Percentiles rank a stretch among this genome's conserved stretches.
These are phyloP conservation scores for Saturnispora serradocipensis DNA, from an alignment of 805 yeast genomes.

Conservation along the genomic window DNA sequence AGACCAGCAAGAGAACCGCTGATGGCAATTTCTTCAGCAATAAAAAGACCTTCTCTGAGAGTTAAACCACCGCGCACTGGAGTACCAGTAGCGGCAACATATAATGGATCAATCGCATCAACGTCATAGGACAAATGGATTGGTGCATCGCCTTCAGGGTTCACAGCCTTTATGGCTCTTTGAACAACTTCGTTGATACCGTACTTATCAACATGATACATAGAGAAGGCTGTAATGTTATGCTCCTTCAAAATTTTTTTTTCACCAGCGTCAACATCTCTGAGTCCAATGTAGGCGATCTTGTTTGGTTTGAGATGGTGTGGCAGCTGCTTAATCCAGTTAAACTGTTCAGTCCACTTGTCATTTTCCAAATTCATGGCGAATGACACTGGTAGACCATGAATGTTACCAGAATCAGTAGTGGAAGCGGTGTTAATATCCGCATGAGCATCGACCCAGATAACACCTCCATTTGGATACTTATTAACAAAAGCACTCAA, in stretches of 20 bases:
- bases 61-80: slow-evolving; percentile 96
- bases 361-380: slow-evolving; percentile 70
- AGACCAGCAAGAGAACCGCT: slow-evolving; percentile 81
- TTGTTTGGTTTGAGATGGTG: slow-evolving; percentile 58
- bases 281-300: slow-evolving; percentile 85
- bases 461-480: slow-evolving; percentile 78
- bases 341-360: slow-evolving; percentile 60
- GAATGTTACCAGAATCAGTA: slow-evolving; percentile 83
- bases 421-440: slow-evolving; percentile 85
- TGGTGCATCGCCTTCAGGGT: slow-evolving; percentile 63
- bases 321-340: slow-evolving; percentile 50
- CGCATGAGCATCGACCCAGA: slow-evolving; percentile 98
- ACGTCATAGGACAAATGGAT: slow-evolving; percentile 90
- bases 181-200: slow-evolving; percentile 89
- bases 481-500: slow-evolving; percentile 72
- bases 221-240: slow-evolving; percentile 77
- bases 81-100: slow-evolving; percentile 95
- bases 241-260: slow-evolving; percentile 60
- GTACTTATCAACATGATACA: slow-evolving; percentile 92
- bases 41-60: slow-evolving; percentile 84
- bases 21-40: slow-evolving; percentile 87
- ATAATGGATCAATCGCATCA: slow-evolving; percentile 91
- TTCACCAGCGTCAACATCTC: slow-evolving; percentile 89
- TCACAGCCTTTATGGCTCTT: slow-evolving; percentile 75
- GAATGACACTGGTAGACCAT: slow-evolving; percentile 94